Evolutionary conservation across 345 rosid genomes (phyloP).

Genomic region (Corchorus capsularis): DNA sequence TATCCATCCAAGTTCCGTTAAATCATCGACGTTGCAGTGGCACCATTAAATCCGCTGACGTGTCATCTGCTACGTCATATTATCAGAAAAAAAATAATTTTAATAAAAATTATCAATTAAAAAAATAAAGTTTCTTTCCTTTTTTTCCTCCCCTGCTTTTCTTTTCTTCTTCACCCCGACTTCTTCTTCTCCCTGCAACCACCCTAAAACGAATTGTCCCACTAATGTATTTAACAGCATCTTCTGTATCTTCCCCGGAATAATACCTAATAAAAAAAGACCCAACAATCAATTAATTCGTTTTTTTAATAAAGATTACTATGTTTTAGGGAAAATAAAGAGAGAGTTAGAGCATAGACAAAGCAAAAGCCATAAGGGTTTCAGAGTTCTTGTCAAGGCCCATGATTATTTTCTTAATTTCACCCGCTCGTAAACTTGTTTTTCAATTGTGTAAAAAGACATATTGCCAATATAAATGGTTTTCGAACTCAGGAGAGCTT

Average conservation of each 20-base stretch:
- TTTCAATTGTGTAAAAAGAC: slow-evolving; percentile 96
- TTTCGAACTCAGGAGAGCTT: slow-evolving; percentile 60
- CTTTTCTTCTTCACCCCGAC: no score
- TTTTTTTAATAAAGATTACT: neutral
- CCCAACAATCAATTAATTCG: neutral
- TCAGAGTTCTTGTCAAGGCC: slow-evolving; percentile 94
- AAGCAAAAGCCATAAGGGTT: slow-evolving; percentile 97
- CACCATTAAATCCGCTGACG: no score
- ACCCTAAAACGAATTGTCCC: slow-evolving; percentile 98
- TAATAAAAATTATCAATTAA: no score
- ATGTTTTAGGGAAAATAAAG: neutral
- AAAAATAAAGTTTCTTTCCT: no score
- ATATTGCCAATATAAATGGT: slow-evolving; percentile 91
- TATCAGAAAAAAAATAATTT: no score
- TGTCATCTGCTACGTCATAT: no score
- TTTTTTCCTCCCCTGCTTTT: no score
- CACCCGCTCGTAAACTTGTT: slow-evolving; percentile 97
- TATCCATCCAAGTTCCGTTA: no score
- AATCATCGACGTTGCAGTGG: no score
- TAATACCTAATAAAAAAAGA: slow-evolving; percentile 51
- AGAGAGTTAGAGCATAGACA: slow-evolving; percentile 38
- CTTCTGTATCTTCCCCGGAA: slow-evolving; percentile 96
- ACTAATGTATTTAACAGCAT: slow-evolving; percentile 91
- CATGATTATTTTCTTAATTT: slow-evolving; percentile 94
- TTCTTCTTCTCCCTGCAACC: no score